Conservation (phyloP, 2,329 filamentous ascomycete species). For the Scedosporium boydii region DNA sequence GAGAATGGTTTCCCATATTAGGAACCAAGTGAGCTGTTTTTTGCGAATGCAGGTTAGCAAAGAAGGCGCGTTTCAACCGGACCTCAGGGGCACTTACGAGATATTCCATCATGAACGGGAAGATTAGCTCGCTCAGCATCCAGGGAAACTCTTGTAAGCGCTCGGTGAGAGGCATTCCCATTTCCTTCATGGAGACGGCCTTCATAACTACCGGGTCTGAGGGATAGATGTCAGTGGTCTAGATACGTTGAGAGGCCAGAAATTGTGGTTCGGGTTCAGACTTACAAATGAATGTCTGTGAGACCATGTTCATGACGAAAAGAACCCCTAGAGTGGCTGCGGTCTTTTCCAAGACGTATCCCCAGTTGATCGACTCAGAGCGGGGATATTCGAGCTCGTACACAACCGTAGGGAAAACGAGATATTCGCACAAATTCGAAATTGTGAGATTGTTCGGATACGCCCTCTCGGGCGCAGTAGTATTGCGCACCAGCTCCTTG, state of each 20-base stretch:
- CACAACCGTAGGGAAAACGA: constrained; percentile 64
- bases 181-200: constrained; percentile 58
- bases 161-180: constrained; percentile 47
- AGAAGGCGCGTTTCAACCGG: neutral
- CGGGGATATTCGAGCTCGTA: constrained; percentile 74
- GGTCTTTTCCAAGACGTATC: constrained; percentile 64
- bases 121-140: constrained; percentile 65
- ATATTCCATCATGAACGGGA: constrained; percentile 73
- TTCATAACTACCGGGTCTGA: constrained; percentile 58
- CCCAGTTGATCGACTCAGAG: constrained; percentile 58
- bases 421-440: constrained; percentile 60
- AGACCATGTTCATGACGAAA: constrained; percentile 70
- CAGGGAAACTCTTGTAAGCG: constrained; percentile 62
- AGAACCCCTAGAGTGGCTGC: constrained; percentile 63
- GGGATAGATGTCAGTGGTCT: constrained; percentile 6
- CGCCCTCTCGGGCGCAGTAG: constrained; percentile 33
- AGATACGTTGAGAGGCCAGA: neutral
- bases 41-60: neutral
- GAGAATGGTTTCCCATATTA: constrained; percentile 69
- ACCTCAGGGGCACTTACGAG: constrained; percentile 28
- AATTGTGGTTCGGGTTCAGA: neutral
- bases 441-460: constrained; percentile 64
- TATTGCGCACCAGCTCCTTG: constrained; percentile 57
- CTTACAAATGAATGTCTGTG: constrained; percentile 61
- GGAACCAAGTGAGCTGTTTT: constrained; percentile 57